phyloP scores from a whole-genome alignment of 208 protist genomes.

The Herpetomonas samuelpessoai region DNA sequence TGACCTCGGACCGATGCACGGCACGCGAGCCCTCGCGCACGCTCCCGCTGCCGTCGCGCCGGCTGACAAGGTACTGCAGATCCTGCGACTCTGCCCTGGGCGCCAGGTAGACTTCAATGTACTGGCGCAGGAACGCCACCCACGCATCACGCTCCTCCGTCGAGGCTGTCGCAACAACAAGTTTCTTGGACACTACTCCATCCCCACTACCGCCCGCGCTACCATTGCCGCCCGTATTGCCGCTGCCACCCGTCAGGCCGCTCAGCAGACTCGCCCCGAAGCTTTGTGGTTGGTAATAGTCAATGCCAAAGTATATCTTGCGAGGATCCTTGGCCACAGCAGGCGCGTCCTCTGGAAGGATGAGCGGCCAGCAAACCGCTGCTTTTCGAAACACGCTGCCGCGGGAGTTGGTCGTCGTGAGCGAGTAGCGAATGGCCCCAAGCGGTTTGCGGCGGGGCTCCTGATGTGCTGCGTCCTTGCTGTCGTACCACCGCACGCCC shows the following conservation, averaged over 20 bases:
- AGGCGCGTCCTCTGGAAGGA: conserved; percentile 54
- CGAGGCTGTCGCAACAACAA: conserved; percentile 39
- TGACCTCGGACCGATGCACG: conserved; percentile 38
- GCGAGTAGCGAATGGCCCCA: conserved; percentile 37
- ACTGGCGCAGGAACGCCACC: conserved; percentile 62
- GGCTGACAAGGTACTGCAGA: conserved; percentile 28
- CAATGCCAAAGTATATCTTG: conserved; percentile 54
- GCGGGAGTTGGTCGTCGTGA: conserved; percentile 52
- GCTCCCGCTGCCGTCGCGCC: background rate
- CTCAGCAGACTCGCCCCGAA: conserved; percentile 1
- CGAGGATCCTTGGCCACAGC: conserved; percentile 25
- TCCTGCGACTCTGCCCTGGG: conserved; percentile 51
- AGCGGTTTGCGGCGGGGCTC: conserved; percentile 19
- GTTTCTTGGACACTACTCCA: conserved; percentile 10
- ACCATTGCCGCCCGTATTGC: no score
- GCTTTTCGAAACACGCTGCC: conserved; percentile 68
- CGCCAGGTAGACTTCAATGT: conserved; percentile 62
- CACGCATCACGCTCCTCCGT: conserved; percentile 45
- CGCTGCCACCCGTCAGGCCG: conserved; percentile 14
- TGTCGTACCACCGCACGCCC: conserved; percentile 52
- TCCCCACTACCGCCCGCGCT: no score
- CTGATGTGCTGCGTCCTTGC: conserved; percentile 15
- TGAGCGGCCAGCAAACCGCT: conserved; percentile 63
- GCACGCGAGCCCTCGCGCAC: conserved; percentile 29
- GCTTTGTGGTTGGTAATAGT: conserved; percentile 21